Base-by-base conservation (phyloP, 75 land plant genomes). In the Gnetum montanum region DNA sequence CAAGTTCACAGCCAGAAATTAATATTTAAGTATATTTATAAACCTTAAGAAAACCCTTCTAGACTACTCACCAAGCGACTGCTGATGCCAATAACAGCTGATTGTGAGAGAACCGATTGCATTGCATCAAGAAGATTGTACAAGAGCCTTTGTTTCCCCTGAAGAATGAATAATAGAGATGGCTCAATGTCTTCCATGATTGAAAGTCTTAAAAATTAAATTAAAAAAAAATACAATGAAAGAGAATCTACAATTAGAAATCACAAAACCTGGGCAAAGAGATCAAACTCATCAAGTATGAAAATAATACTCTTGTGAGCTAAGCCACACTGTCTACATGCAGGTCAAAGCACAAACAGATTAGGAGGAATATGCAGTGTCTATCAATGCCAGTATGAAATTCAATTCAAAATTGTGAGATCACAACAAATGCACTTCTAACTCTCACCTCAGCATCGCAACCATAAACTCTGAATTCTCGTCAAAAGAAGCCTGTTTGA, bases 261-360 rank as follows among this genome's bases (percentile, higher is more conserved):
- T 53, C 25, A n/a, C n/a, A 18, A n/a, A 41, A 86, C 99, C 91
- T 94, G 99, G 27, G 99, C 65, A 58, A 94, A 94, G 26, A 83
- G 77, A 53, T 94, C 99, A 67, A 94, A 94, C 54, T 90, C 99
- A 58, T 94, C 91, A 28, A 94, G 79, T 24, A 90, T 70, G 59
- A 94, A 86, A 36, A 90, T 58, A 4, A 90, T 64, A 61, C 91
- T 54, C 64, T 81, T 94, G 49, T 94, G 91, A 50, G 99, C 90
- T 41, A 94, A 69, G 30, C 83, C 90, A 72, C 85, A 94, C 63
- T 89, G 91, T 53, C 99, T 94, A 71, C 19, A 13, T 55, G 18
- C 44, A 26, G 16, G n/a, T n/a, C n/a, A n/a, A n/a, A n/a, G n/a
- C n/a, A n/a, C n/a, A n/a, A n/a, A n/a, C n/a, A n/a, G n/a, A n/a